Evolutionary conservation across 2,329 filamentous ascomycete species (phyloP).

Genomic region (Stylonectria norvegica): DNA sequence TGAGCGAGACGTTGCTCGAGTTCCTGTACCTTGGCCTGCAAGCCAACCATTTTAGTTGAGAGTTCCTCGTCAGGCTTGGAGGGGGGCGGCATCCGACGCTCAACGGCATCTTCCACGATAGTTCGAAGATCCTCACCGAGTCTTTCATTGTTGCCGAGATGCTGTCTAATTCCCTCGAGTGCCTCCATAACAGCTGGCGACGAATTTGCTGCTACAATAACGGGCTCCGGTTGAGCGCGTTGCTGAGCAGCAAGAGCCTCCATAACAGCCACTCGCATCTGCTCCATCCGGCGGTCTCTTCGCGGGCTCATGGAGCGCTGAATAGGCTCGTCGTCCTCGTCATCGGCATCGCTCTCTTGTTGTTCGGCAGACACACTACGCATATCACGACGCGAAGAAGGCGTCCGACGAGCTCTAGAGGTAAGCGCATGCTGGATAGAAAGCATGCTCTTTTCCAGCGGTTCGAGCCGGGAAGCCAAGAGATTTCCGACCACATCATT

Average conservation of each 20-base stretch:
- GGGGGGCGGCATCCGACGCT: conserved; percentile 52
- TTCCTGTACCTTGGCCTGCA: conserved; percentile 57
- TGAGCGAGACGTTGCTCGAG: conserved; percentile 55
- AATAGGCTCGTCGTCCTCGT: conserved; percentile 75
- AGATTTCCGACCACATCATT: conserved; percentile 79
- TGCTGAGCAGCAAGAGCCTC: conserved; percentile 68
- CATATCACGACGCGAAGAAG: conserved; percentile 55
- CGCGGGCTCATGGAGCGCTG: conserved; percentile 72
- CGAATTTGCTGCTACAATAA: conserved; percentile 19
- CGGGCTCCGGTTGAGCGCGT: conserved; percentile 33
- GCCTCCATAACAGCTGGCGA: conserved; percentile 59
- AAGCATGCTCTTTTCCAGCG: conserved; percentile 75
- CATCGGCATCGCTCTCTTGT: conserved; percentile 86
- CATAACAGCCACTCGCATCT: conserved; percentile 68
- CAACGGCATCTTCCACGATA: conserved; percentile 61
- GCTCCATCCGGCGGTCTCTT: conserved; percentile 75
- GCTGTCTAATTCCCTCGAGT: conserved; percentile 59
- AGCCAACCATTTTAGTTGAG: conserved; percentile 52
- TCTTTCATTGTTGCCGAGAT: conserved; percentile 30
- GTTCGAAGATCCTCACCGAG: conserved; percentile 53
- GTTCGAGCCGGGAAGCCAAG: conserved; percentile 71
- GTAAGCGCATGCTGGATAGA: conserved; percentile 69
- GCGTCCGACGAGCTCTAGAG: conserved; percentile 51
- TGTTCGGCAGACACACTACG: conserved; percentile 68
- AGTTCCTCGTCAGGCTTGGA: conserved; percentile 50